phyloP scores from a whole-genome alignment of 306 rosid genomes.

The Lupinus albus region DNA sequence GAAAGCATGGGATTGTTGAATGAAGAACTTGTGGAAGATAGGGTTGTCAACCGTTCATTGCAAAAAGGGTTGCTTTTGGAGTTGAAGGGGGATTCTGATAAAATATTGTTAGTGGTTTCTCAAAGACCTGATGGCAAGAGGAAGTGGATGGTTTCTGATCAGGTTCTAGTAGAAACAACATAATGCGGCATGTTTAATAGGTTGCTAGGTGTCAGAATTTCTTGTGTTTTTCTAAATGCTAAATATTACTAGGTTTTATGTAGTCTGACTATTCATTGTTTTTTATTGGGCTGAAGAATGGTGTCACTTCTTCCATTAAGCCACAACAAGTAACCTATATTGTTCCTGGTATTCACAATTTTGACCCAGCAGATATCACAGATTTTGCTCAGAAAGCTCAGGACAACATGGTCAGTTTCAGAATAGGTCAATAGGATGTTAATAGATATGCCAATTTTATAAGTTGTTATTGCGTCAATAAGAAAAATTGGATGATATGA shows the following conservation, averaged over 20 bases:
- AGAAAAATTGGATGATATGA: slow-evolving; percentile 40
- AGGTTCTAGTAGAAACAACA: slow-evolving; percentile 91
- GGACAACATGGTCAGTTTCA: slow-evolving; percentile 71
- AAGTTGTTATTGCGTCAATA: slow-evolving; percentile 10
- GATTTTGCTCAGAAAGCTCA: slow-evolving; percentile 68
- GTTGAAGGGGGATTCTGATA: slow-evolving; percentile 89
- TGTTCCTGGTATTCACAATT: slow-evolving; percentile 82
- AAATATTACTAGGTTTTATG: slow-evolving; percentile 28
- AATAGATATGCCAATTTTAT: slow-evolving; percentile 10
- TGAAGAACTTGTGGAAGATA: slow-evolving; percentile 70
- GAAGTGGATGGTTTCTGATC: slow-evolving; percentile 99
- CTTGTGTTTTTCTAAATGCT: slow-evolving; percentile 44
- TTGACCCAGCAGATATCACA: slow-evolving; percentile 68
- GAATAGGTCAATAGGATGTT: slow-evolving; percentile 38
- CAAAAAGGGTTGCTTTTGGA: slow-evolving; percentile 81
- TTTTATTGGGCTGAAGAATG: slow-evolving; percentile 69
- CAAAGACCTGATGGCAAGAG: slow-evolving; percentile 97
- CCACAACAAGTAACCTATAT: slow-evolving; percentile 93
- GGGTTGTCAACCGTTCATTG: slow-evolving; percentile 60
- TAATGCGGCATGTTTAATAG: slow-evolving; percentile 80
- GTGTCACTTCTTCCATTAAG: slow-evolving; percentile 76
- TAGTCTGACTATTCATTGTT: slow-evolving; percentile 39
- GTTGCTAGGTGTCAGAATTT: slow-evolving; percentile 81
- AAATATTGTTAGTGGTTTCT: slow-evolving; percentile 78
- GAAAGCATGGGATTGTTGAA: slow-evolving; percentile 58